Evolutionary conservation across 2,329 filamentous ascomycete species (phyloP), one percentile per base, ranked within the genome.

Genomic region (Epichloe gansuensis): DNA sequence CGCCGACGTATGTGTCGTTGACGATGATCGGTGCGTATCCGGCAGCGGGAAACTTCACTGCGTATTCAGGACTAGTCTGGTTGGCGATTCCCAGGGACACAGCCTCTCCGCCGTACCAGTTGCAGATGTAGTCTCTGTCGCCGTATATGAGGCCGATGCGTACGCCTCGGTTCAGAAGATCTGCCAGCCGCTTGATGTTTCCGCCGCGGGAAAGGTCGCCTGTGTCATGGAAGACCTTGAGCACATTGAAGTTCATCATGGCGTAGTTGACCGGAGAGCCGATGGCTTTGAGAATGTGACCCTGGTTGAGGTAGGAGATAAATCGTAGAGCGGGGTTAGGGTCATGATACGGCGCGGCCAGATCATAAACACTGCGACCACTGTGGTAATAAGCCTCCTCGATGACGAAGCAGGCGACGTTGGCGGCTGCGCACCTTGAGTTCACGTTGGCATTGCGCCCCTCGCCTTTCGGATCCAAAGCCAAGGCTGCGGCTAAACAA

Each of bases 41-140:
- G 0, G 87, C 82, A 0, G 70, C 64, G 2, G 74, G 69, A 63
- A 91, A 93, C 31, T 69, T 66, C 1, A 68, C 65, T 0, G 72
- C 66, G 56, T 84, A 81, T 17, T 66, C 59, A 15, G 64, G 58
- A 5, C 69, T 68, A 27, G 74, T 67, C 46, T 73, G 67, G 11
- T 73, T 70, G 41, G 80, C 74, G 0, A 89, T 69, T 5, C 75
- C 74, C 3, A 88, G 71, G 3, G 83, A 86, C 42, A 87, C 74
- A 2, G 83, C 81, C 66, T 93, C 77, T 38, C 86, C 87, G n/a
- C 88, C 87, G 57, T 84, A 71, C 67, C 84, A 83, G 63, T 82
- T 82, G 64, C 79, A 83, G 54, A 80, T 75, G 60, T 78, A 82
- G 64, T 83, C 80, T 54, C 77, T 67, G 60, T 82, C 79, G 27